Evolutionary conservation across 495 filamentous ascomycete species (phyloP), one percentile per base, ranked within the genome.

Genomic region (Symbiotaphrina buchneri): DNA sequence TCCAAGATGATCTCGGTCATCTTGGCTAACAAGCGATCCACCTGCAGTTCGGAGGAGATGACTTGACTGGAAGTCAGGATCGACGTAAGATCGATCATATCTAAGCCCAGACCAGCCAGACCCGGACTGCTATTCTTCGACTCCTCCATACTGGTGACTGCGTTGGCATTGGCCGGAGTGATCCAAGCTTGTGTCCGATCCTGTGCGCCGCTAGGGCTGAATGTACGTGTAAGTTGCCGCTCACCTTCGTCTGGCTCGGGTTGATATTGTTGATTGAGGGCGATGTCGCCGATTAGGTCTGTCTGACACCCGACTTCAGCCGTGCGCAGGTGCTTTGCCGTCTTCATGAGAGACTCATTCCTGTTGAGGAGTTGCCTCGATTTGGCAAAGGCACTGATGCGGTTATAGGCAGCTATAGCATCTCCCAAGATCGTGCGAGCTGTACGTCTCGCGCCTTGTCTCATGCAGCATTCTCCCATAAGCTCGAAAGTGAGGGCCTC

Each of bases 1-100:
- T 85, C 76, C 13, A 92, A 46, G 27, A 91, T 85, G 36, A 91
- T 82, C 44, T 85, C 73, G 31, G 78, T 78, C 77, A 93, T 90
- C 34, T 80, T 87, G 32, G 71, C 69, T 24, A 92, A 54, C 5
- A 93, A 66, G 30, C 71, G 69, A 36, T 93, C 81, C 14, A 92
- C 71, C 35, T 79, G 66, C 19, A 92, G 58, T 33, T 90, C 79
- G 18, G 80, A 90, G 8, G 82, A 90, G 43, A 93, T 79, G 26
- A 90, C 70, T 54, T 91, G 83, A 26, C 74, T 85, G 10, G 76
- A 84, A 41, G 82, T 71, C 6, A 93, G 60, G 31, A 93, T 91
- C 24, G 74, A 80, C 27, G 78, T 71, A 32, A 91, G 47, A 46
- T 91, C 83, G 32, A 91, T 78, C 51, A 90, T 83, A 48, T 93